Base-by-base conservation (phyloP, 2,329 filamentous ascomycete genomes). In the Arthrocladium fulminans region DNA sequence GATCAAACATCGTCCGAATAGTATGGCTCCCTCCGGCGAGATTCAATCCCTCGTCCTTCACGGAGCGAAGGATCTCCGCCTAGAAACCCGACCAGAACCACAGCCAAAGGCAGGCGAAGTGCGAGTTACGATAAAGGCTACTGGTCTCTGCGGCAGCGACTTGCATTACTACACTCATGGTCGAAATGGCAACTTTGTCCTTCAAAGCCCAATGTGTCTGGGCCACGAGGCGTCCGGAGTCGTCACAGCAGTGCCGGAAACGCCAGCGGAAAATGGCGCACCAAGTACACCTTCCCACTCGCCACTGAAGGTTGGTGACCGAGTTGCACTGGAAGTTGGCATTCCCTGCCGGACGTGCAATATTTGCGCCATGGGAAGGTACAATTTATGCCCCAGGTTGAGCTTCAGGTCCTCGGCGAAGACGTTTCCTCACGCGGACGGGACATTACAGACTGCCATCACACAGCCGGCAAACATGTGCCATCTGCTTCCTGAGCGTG, bases 301-400 rank as follows among this genome's bases (percentile, higher is more conserved):
- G 25, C 27, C 10, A 13, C 39, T 55, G 15, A 70, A 77, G 57
- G 63, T 75, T 9, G 89, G 89, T 50, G 89, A 96, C 69, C 82
- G 86, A 59, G 84, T 96, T 17, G 88, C 90, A n/a, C 73, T 97
- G 35, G 90, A 97, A 73, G 90, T 94, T 12, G 90, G 90, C 44
- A 77, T 86, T 45, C 87, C 88, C 1, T 97, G 90, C 71, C 81
- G 85, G 32, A 60, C 64, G 34, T 82, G 79, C 59, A 63, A 69
- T 19, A 65, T 75, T 45, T 82, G 79, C 60, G 65, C 67, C 37
- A 68, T 73, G 48, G 76, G 75, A 45, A 65, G 78, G 44, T 81
- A 81, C 61, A 82, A 82, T 56, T 77, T 82, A 54, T 82, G 79
- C 66, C 73, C 73, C 20, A 66, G 66, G 7, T 73, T 82, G 69